Evolutionary conservation across 2,329 filamentous ascomycete species (phyloP).

Genomic region (Sordariomycetes sp.): DNA sequence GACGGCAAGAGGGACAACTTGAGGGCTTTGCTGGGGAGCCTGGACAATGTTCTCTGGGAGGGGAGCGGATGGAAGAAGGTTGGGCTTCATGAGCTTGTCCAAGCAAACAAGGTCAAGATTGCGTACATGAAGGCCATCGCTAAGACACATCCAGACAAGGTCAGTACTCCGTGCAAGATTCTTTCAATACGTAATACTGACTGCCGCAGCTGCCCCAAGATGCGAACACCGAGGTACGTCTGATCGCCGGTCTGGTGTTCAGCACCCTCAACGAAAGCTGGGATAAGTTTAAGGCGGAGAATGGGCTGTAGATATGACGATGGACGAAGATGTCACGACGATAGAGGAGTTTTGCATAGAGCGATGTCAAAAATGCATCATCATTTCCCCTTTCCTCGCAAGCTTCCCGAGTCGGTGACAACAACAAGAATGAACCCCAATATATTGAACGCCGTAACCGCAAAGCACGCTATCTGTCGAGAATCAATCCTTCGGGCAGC

Average conservation of each 20-base stretch:
- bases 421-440: no score
- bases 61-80: constrained; percentile 95
- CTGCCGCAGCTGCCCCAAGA: constrained; percentile 48
- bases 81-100: constrained; percentile 83
- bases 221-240: constrained; percentile 53
- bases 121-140: constrained; percentile 98
- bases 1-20: constrained; percentile 90
- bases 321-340: constrained; percentile 18
- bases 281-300: constrained; percentile 65
- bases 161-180: constrained; percentile 35
- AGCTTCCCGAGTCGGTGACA: no score
- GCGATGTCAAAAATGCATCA: neutral
- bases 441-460: no score
- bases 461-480: no score
- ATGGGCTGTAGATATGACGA: constrained; percentile 34
- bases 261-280: constrained; percentile 62
- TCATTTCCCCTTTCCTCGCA: no score
- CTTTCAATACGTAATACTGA: constrained; percentile 2
- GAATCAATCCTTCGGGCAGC: no score
- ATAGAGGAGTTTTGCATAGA: neutral
- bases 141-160: constrained; percentile 98
- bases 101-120: constrained; percentile 94
- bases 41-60: constrained; percentile 87
- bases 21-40: constrained; percentile 73
- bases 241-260: constrained; percentile 59